These are phyloP conservation scores for Trichosanthes truncata DNA, from an alignment of 306 rosid genomes.

Conservation along the genomic window DNA sequence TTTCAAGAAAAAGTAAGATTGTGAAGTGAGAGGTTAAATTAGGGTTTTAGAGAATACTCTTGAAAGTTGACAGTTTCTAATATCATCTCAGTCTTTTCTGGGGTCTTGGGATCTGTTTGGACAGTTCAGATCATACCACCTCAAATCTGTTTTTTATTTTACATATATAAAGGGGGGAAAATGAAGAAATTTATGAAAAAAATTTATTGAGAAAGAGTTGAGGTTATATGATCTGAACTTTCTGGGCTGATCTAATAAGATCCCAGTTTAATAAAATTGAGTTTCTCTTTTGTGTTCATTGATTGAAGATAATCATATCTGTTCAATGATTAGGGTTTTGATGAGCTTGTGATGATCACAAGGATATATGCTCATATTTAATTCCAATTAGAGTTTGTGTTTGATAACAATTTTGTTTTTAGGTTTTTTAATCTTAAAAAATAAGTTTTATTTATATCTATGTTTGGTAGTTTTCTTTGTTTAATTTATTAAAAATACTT, in stretches of 20 bases:
- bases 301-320: background rate
- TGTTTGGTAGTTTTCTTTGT: too few species aligned
- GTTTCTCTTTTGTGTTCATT: background rate
- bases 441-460: too few species aligned
- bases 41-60: constrained; percentile 9
- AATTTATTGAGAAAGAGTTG: background rate
- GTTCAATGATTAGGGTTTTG: background rate
- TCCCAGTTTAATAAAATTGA: constrained; percentile 7
- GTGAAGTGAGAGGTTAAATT: constrained; percentile 11
- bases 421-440: too few species aligned
- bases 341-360: background rate
- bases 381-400: too few species aligned
- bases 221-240: constrained; percentile 15
- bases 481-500: too few species aligned
- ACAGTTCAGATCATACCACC: constrained; percentile 15
- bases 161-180: background rate
- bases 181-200: background rate
- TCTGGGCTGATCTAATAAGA: background rate
- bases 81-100: background rate
- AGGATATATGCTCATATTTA: background rate
- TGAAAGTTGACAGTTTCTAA: background rate
- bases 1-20: background rate
- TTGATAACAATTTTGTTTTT: too few species aligned
- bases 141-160: constrained; percentile 3
- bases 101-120: constrained; percentile 6